Evolutionary conservation across 140 eudicot species (phyloP), one percentile per base, ranked within the genome.

Genomic region (Ambrosia hybrid): DNA sequence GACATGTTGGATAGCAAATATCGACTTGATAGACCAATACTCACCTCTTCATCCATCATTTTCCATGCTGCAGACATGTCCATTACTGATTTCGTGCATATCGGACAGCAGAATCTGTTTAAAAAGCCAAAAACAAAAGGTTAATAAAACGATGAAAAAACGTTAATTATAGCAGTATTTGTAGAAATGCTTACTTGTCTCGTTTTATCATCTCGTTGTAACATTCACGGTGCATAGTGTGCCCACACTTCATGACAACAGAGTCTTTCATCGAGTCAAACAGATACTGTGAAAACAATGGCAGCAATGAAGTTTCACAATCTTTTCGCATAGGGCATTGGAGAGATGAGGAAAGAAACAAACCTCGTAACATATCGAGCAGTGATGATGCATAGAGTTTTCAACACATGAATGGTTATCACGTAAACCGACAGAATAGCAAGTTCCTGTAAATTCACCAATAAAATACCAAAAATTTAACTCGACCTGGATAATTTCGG

Each of bases 321-420:
- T 8, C 4, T 70, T 4, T 55, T 12, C 11, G 11, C 8, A 17
- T 11, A 66, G 11, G 6, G 51, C 16, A 16, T 66, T 6, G 0
- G 3, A 59, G 3, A 59, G 30, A 21, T 0, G 2, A 46, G 43
- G 48, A 57, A 59, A 6, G 43, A 17, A 12, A 45, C 83, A 67
- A 56, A 94, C 97, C 99, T 94, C 99, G 3, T 85, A 94, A 59
- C 99, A 94, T 57, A 94, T 94, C 64, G 99, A 95, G 51, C 99
- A 94, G 55, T 94, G 97, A 80, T 88, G 95, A 17, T 82, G 86
- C 97, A 94, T 94, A 39, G 99, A 90, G 73, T 94, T 86, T 80
- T 94, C 95, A 7, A 85, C 85, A 59, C 89, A 84, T 9, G 70
- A 78, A 71, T 84, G 89, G 65, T 84, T 84, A 62, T 75, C 67